A percentile compares a stretch with the other conserved stretches of the same genome.
phyloP scores from a whole-genome alignment of 164 flowering plant species.

The Paratinospora sagittata region DNA sequence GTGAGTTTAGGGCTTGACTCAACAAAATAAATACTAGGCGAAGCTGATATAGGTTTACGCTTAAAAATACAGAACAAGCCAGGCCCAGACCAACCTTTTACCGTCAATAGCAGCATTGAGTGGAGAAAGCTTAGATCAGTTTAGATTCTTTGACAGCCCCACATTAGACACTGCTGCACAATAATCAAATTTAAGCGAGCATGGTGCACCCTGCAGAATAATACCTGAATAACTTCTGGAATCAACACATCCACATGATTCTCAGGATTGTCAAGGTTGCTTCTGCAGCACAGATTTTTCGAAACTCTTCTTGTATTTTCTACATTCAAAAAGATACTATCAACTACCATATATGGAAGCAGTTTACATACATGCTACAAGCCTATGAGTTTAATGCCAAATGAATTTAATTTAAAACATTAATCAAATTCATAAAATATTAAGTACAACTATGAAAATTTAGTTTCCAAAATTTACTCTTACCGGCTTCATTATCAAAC shows the following conservation, averaged over 20 bases:
- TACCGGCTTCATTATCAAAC: constrained; percentile 93
- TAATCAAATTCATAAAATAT: neutral
- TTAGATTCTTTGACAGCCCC: neutral
- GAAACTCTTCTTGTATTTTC: constrained; percentile 81
- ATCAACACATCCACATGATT: constrained; percentile 71
- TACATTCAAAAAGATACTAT: constrained; percentile 29
- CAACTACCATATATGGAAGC: neutral
- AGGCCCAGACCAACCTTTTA: neutral
- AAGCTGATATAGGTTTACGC: neutral
- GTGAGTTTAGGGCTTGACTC: neutral
- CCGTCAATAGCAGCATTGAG: neutral
- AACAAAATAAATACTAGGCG: neutral
- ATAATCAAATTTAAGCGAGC: constrained; percentile 4
- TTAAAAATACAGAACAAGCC: neutral
- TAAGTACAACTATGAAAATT: neutral
- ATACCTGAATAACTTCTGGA: constrained; percentile 93
- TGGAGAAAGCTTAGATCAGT: neutral
- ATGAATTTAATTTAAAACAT: neutral
- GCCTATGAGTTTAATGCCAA: neutral
- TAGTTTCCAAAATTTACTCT: neutral
- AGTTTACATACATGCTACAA: neutral
- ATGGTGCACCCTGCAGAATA: constrained; percentile 2
- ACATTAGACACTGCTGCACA: neutral
- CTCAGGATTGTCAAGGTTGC: constrained; percentile 18
- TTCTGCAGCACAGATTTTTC: constrained; percentile 64